Evolutionary conservation across 192 early-diverging fungal genomes (phyloP).

Genomic region (Coemansia sp.): DNA sequence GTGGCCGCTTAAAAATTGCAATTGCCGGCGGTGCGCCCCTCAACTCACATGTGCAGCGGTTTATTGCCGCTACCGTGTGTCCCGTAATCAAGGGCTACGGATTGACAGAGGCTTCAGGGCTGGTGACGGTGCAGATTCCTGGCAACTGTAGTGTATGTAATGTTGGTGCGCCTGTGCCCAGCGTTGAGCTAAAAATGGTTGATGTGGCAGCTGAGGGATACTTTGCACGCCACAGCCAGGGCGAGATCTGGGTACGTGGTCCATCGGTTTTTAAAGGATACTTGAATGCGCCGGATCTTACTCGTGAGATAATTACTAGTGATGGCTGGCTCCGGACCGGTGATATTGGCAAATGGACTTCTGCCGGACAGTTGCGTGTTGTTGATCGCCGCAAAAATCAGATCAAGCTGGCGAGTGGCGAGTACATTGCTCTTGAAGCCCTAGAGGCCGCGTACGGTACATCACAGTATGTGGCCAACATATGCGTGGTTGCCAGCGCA

Average conservation of each 20-base stretch:
- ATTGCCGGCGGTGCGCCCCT: constrained; percentile 89
- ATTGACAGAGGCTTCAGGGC: constrained; percentile 78
- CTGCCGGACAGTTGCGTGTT: constrained; percentile 74
- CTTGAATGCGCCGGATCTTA: constrained; percentile 68
- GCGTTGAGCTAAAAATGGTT: constrained; percentile 78
- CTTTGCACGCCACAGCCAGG: constrained; percentile 63
- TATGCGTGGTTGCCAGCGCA: constrained; percentile 75
- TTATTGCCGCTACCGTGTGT: constrained; percentile 73
- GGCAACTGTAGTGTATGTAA: constrained; percentile 60
- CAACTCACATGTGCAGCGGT: constrained; percentile 79
- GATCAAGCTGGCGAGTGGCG: constrained; percentile 87
- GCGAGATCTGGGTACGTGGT: constrained; percentile 86
- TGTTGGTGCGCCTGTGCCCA: constrained; percentile 76
- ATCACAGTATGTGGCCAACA: constrained; percentile 69
- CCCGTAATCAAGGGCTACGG: constrained; percentile 87
- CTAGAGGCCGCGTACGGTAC: constrained; percentile 88
- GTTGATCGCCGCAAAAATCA: constrained; percentile 95
- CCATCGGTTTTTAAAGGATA: constrained; percentile 80
- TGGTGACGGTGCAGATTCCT: constrained; percentile 67
- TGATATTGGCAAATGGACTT: constrained; percentile 84
- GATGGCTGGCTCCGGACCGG: constrained; percentile 91
- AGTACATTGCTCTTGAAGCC: constrained; percentile 94
- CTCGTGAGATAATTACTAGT: constrained; percentile 63
- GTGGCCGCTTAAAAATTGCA: constrained; percentile 78
- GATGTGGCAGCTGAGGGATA: constrained; percentile 68